Percentiles rank a stretch among this genome's conserved stretches.
These are phyloP conservation scores for Blastobotrys americana DNA, from an alignment of 805 yeast species.

Conservation along the genomic window DNA sequence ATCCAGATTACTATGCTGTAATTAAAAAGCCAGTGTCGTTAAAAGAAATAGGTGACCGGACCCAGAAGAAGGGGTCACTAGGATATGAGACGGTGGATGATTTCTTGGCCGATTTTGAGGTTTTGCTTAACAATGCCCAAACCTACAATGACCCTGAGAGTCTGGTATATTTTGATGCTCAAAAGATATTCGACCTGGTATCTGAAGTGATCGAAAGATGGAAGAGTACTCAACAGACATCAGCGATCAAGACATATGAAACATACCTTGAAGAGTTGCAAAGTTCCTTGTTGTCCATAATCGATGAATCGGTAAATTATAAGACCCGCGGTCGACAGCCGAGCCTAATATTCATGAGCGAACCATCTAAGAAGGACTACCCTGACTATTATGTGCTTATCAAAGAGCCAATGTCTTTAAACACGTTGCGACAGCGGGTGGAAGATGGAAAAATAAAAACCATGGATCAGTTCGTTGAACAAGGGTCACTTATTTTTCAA, in stretches of 20 bases:
- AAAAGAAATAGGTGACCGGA: slow-evolving; percentile 42
- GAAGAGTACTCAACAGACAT: slow-evolving; percentile 6
- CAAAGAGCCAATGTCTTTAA: slow-evolving; percentile 66
- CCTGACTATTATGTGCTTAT: slow-evolving; percentile 78
- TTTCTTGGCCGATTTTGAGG: slow-evolving; percentile 53
- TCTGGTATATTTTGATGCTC: slow-evolving; percentile 61
- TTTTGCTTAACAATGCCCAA: slow-evolving; percentile 64
- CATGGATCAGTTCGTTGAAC: slow-evolving; percentile 52
- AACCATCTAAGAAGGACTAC: slow-evolving; percentile 59
- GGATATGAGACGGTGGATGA: slow-evolving; percentile 31
- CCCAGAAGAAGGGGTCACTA: slow-evolving; percentile 30
- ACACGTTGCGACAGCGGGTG: slow-evolving; percentile 47
- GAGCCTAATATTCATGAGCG: slow-evolving; percentile 67
- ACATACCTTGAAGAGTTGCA: slow-evolving; percentile 12
- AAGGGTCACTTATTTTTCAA: slow-evolving; percentile 55
- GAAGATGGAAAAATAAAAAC: slow-evolving; percentile 46
- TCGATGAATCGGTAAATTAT: slow-evolving; percentile 38
- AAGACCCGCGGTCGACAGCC: slow-evolving; percentile 38
- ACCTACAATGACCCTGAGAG: slow-evolving; percentile 62
- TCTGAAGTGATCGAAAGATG: slow-evolving; percentile 34
- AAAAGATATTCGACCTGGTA: slow-evolving; percentile 49
- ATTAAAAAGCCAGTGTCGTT: slow-evolving; percentile 57
- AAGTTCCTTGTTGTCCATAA: slow-evolving; percentile 18
- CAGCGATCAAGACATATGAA: slow-evolving; percentile 9
- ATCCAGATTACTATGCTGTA: slow-evolving; percentile 76